Evolutionary conservation across 495 filamentous ascomycete genomes (phyloP), one percentile per base, ranked within the genome.

Genomic region (Geoglossum glabrum): DNA sequence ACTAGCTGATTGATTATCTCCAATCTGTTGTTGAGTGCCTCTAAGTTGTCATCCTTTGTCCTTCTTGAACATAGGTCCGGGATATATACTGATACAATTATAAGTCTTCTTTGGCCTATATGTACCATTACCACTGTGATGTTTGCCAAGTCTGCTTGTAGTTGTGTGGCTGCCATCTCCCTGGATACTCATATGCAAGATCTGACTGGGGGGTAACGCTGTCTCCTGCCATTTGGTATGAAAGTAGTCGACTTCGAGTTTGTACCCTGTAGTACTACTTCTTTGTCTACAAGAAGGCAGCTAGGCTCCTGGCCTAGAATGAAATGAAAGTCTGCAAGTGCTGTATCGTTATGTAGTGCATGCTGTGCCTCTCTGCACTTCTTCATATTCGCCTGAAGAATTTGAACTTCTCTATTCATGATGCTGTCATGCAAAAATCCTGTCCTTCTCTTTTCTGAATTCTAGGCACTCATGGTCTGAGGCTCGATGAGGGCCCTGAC

Each of bases 301-400:
- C 54, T 31, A 21, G 59, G 59, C 54, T 61, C 55, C 59, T 61
- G 55, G 52, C 59, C 54, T 56, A 60, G 51, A 27, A 60, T 60
- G 36, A 60, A 60, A 26, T 60, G 54, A 57, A 61, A 61, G 59
- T 47, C 56, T 11, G 40, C 56, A 3, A 61, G 34, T 34, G 59
- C 59, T 23, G 28, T n/a, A 19, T 58, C 55, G 59, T 60, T 60
- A 30, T 54, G 36, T 13, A 61, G 45, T 51, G 46, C 60, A 40
- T 61, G 56, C 49, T 61, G 59, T 31, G 59, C 15, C 27, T 60
- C 59, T 46, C 55, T 60, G 54, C 38, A 28, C 30, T 46, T 60
- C 52, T 51, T 26, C 56, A 58, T 58, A 50, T 61, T 61, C 56
- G 56, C 60, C 47, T 58, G 28, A 21, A 61, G 55, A 54, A 52